These are phyloP conservation scores for Fusarium graminum DNA, from an alignment of 2,329 filamentous ascomycete genomes.

Conservation along the genomic window DNA sequence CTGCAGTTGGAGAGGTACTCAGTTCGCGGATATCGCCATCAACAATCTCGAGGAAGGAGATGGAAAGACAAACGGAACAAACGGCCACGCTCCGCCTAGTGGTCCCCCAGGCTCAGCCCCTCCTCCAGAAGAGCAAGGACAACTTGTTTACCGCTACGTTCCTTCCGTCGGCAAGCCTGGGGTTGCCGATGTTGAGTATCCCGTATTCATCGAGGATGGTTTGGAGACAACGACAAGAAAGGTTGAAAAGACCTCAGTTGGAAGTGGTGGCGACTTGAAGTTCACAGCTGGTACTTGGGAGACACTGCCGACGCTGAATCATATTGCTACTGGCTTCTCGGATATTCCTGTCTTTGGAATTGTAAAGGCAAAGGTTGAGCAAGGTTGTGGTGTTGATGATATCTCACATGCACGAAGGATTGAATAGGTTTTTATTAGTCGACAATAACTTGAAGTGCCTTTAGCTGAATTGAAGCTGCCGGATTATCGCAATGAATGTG, in stretches of 20 bases:
- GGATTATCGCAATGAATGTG: no score
- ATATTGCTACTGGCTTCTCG: conserved; percentile 29
- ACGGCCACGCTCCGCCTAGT: not conserved
- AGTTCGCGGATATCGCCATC: conserved; percentile 23
- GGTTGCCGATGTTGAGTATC: conserved; percentile 12
- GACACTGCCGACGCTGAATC: conserved; percentile 33
- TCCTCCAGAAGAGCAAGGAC: conserved; percentile 33
- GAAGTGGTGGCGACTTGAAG: not conserved
- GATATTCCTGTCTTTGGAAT: conserved; percentile 37
- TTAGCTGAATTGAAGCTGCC: no score
- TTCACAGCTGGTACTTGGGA: conserved; percentile 26
- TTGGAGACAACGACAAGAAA: conserved; percentile 11
- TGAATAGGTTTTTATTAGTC: conserved; percentile 12
- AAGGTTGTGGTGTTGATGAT: conserved; percentile 25
- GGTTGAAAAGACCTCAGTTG: conserved; percentile 9
- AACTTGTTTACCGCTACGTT: conserved; percentile 19
- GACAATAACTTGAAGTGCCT: not conserved
- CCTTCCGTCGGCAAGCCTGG: conserved; percentile 21
- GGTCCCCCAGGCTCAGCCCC: conserved; percentile 3
- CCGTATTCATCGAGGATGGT: conserved; percentile 13
- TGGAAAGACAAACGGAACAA: not conserved
- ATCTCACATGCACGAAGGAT: conserved; percentile 26
- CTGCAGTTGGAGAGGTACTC: conserved; percentile 32
- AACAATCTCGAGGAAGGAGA: not conserved
- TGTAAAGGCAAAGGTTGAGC: conserved; percentile 28